These are phyloP conservation scores for Metschnikowia sp. DNA, from an alignment of 805 yeast species.

Conservation along the genomic window DNA sequence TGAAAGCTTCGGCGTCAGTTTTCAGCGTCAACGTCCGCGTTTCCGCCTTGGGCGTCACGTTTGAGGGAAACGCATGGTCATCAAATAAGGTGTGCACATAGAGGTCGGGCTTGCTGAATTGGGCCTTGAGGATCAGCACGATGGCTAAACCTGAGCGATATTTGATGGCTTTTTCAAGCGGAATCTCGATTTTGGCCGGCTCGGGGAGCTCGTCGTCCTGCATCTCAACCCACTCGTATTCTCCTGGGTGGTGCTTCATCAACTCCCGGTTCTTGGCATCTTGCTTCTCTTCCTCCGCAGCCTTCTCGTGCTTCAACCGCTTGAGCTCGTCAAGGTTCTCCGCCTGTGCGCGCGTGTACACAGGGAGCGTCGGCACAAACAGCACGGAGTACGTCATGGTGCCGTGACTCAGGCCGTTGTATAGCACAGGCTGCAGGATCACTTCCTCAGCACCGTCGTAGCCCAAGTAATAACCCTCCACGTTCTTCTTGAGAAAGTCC, in stretches of 20 bases:
- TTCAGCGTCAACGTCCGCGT: slow-evolving; percentile 42
- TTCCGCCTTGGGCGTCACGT: slow-evolving; percentile 46
- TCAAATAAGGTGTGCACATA: slow-evolving; percentile 62
- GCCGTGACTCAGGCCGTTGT: slow-evolving; percentile 43
- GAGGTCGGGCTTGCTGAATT: slow-evolving; percentile 44
- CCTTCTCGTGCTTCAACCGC: slow-evolving; percentile 30
- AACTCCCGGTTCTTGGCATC: slow-evolving; percentile 49
- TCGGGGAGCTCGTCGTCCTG: slow-evolving; percentile 30
- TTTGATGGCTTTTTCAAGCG: slow-evolving; percentile 50
- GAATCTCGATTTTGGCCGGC: slow-evolving; percentile 42
- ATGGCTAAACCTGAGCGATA: slow-evolving; percentile 63
- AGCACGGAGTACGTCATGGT: slow-evolving; percentile 52
- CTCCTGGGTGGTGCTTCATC: slow-evolving; percentile 54
- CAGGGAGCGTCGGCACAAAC: slow-evolving; percentile 64
- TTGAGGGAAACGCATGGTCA: slow-evolving; percentile 59
- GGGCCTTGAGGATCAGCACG: slow-evolving; percentile 51
- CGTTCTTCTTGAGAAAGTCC: slow-evolving; percentile 47
- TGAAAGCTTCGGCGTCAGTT: slow-evolving; percentile 56
- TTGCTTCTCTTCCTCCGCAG: slow-evolving; percentile 36
- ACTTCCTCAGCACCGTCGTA: slow-evolving; percentile 51
- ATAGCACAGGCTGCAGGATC: slow-evolving; percentile 43
- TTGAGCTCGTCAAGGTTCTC: slow-evolving; percentile 44
- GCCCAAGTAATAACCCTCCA: slow-evolving; percentile 44
- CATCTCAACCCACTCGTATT: slow-evolving; percentile 62
- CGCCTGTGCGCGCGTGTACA: slow-evolving; percentile 56